phyloP scores from a whole-genome alignment of 2,329 filamentous ascomycete genomes.

The Pseudogymnoascus sp. region DNA sequence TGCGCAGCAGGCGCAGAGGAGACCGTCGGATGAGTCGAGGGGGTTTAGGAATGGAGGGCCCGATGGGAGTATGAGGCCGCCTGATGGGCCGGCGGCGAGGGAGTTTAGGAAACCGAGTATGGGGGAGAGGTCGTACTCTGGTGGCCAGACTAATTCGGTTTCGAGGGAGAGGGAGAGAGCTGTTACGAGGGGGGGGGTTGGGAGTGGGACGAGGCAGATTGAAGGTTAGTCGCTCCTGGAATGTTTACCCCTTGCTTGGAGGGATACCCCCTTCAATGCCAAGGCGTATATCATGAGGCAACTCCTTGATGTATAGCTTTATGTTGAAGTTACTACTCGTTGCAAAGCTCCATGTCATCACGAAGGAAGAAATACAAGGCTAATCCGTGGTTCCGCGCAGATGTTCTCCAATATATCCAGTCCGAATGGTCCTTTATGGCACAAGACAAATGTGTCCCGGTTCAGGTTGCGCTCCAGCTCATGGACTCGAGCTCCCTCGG shows the following conservation, averaged over 20 bases:
- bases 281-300: background rate
- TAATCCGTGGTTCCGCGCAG: background rate
- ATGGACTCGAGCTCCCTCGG: slow-evolving; percentile 92
- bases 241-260: background rate
- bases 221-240: slow-evolving; percentile 8
- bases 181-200: slow-evolving; percentile 7
- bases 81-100: background rate
- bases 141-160: background rate
- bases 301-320: background rate
- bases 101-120: slow-evolving; percentile 4
- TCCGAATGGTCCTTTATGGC: slow-evolving; percentile 90
- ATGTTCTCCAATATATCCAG: slow-evolving; percentile 72
- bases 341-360: background rate
- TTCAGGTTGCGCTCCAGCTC: slow-evolving; percentile 88
- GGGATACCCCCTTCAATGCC: background rate
- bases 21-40: background rate
- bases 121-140: background rate
- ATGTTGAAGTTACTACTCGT: background rate
- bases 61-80: slow-evolving; percentile 1
- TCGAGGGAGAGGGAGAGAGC: background rate
- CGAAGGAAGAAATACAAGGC: background rate
- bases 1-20: background rate
- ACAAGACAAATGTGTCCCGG: slow-evolving; percentile 77
- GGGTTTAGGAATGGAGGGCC: background rate
- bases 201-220: slow-evolving; percentile 13